These are phyloP conservation scores for Primulina tabacum DNA, from an alignment of 257 asterid species.

Conservation along the genomic window DNA sequence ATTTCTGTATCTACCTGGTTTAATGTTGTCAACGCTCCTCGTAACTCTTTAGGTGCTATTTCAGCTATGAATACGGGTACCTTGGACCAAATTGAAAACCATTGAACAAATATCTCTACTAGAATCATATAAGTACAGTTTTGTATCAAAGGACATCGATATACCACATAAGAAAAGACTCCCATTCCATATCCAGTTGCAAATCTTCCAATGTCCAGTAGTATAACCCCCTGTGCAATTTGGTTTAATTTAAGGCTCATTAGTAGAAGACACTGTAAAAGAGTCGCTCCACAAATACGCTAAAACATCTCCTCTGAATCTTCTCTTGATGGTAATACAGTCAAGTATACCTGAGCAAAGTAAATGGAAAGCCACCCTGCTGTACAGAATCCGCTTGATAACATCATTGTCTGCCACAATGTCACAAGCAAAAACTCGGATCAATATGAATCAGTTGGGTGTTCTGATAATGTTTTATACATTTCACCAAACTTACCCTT, in stretches of 20 bases:
- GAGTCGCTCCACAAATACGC: neutral
- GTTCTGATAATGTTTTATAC: neutral
- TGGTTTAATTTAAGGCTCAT: neutral
- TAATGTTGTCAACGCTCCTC: slow-evolving; percentile 53
- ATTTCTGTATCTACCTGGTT: slow-evolving; percentile 39
- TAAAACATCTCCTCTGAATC: neutral
- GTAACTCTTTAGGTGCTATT: slow-evolving; percentile 51
- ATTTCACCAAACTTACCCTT: slow-evolving; percentile 34
- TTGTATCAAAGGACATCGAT: neutral
- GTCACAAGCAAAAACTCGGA: slow-evolving; percentile 2
- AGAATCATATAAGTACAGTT: neutral
- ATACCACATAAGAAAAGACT: slow-evolving; percentile 57
- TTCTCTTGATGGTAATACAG: neutral
- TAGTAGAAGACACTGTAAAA: neutral
- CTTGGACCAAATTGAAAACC: slow-evolving; percentile 16
- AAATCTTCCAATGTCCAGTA: slow-evolving; percentile 50
- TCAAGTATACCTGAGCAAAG: slow-evolving; percentile 39
- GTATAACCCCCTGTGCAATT: slow-evolving; percentile 32
- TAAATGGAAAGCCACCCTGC: slow-evolving; percentile 59
- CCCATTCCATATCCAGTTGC: slow-evolving; percentile 67
- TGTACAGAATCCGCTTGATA: slow-evolving; percentile 42
- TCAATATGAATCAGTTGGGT: neutral
- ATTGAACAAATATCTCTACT: neutral
- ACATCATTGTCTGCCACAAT: slow-evolving; percentile 43
- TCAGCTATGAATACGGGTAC: slow-evolving; percentile 58